Conservation (phyloP, 441 rosid genomes). For the Cnidoscolus chayamansa region DNA sequence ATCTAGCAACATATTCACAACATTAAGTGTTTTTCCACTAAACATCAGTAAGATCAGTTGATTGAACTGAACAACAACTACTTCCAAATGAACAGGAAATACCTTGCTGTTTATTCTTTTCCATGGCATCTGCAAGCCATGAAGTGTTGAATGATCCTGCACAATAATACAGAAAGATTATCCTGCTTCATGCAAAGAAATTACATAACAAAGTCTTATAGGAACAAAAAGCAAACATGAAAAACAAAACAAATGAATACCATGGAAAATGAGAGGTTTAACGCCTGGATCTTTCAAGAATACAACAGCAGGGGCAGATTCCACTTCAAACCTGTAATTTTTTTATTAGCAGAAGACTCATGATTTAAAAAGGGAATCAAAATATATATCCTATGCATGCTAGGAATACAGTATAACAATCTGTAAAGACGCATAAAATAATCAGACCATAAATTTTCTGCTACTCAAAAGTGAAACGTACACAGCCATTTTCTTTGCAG, state of each 20-base stretch:
- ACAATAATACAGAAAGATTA: slow-evolving; percentile 28
- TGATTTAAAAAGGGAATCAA: neutral
- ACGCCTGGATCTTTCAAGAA: slow-evolving; percentile 87
- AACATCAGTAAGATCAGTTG: neutral
- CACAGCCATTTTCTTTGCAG: neutral
- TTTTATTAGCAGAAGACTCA: neutral
- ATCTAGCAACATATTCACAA: slow-evolving; percentile 9
- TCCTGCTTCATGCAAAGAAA: slow-evolving; percentile 22
- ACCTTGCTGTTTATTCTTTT: slow-evolving; percentile 84
- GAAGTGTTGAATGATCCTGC: slow-evolving; percentile 79
- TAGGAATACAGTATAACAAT: neutral
- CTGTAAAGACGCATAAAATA: neutral
- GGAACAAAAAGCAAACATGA: slow-evolving; percentile 22
- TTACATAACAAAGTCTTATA: slow-evolving; percentile 8
- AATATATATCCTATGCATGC: neutral
- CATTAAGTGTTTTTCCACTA: neutral
- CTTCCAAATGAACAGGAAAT: slow-evolving; percentile 14
- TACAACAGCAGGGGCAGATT: slow-evolving; percentile 90
- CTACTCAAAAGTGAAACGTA: neutral
- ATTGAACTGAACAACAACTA: neutral
- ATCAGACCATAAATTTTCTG: neutral
- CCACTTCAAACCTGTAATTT: slow-evolving; percentile 80
- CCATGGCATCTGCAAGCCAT: slow-evolving; percentile 63
- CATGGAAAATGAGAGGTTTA: slow-evolving; percentile 85
- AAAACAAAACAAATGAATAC: slow-evolving; percentile 34